Evolutionary conservation across 257 asterid species (phyloP).

Genomic region (Fraxinus quadrangulata): DNA sequence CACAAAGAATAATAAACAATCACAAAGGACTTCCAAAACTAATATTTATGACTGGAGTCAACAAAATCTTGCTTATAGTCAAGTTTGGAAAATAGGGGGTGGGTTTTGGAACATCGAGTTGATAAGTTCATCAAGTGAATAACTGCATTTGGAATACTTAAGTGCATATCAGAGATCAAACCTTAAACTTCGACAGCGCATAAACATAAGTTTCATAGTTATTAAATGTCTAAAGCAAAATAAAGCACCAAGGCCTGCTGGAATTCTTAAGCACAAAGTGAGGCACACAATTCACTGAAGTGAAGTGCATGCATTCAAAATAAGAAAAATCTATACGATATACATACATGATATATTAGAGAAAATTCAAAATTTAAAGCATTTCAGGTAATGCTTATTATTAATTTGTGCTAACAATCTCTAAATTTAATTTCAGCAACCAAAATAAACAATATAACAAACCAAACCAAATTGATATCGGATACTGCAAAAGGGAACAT

Average conservation of each 20-base stretch:
- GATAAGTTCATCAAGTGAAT: conserved; percentile 1
- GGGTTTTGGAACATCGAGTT: neutral
- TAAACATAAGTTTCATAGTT: neutral
- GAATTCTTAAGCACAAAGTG: neutral
- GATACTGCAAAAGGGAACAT: neutral
- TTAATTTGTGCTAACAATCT: neutral
- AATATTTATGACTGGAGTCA: neutral
- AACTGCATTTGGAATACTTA: neutral
- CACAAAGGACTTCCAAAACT: neutral
- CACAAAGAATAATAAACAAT: neutral
- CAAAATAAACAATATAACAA: neutral
- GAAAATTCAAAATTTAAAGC: conserved; percentile 7
- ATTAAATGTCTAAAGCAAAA: conserved; percentile 7
- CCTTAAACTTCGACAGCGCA: neutral
- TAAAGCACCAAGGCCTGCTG: neutral
- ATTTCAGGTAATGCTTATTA: neutral
- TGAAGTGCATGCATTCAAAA: neutral
- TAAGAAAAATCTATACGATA: neutral
- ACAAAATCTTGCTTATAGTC: neutral
- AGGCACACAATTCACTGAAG: neutral
- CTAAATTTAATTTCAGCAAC: neutral
- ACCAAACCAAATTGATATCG: neutral
- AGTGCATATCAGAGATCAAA: neutral
- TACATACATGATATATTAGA: neutral
- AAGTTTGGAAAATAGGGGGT: neutral